Evolutionary conservation across 768 basidiomycete genomes (phyloP).

Genomic region (Naematelia encephala): DNA sequence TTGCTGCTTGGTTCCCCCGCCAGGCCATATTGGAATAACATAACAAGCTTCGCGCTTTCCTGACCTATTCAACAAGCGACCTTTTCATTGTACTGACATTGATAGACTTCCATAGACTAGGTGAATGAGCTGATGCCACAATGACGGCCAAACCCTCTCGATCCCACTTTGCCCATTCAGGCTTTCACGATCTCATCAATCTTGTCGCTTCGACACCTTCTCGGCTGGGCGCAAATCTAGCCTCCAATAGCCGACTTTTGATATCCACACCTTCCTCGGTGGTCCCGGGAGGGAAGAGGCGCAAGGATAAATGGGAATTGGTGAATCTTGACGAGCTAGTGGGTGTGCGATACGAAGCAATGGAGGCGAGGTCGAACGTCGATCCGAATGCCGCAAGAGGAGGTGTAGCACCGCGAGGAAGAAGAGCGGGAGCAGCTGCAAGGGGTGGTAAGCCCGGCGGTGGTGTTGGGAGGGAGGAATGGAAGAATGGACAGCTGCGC

Average conservation of each 20-base stretch:
- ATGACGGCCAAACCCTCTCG: slow-evolving; percentile 14
- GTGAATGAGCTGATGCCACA: not conserved
- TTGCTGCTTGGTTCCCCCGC: not conserved
- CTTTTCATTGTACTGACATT: not conserved
- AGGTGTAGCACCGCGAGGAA: not conserved
- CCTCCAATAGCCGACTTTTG: not conserved
- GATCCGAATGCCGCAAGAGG: slow-evolving; percentile 10
- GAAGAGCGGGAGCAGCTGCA: not conserved
- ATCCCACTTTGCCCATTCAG: slow-evolving; percentile 30
- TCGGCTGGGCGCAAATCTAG: slow-evolving; percentile 12
- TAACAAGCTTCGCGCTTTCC: not conserved
- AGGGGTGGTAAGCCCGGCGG: slow-evolving; percentile 4
- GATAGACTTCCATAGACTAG: not conserved
- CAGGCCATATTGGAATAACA: not conserved
- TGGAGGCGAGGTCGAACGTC: slow-evolving; percentile 8
- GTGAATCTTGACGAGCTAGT: not conserved
- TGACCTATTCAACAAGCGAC: not conserved
- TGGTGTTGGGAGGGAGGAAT: slow-evolving; percentile 12
- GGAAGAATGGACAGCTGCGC: slow-evolving; percentile 20
- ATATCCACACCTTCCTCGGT: not conserved
- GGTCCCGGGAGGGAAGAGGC: not conserved
- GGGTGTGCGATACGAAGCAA: slow-evolving; percentile 18
- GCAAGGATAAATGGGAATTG: not conserved
- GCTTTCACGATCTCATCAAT: slow-evolving; percentile 28
- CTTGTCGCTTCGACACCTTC: slow-evolving; percentile 32